Base-by-base conservation (phyloP, 2,329 filamentous ascomycete genomes). In the Aspergillus vadensis region DNA sequence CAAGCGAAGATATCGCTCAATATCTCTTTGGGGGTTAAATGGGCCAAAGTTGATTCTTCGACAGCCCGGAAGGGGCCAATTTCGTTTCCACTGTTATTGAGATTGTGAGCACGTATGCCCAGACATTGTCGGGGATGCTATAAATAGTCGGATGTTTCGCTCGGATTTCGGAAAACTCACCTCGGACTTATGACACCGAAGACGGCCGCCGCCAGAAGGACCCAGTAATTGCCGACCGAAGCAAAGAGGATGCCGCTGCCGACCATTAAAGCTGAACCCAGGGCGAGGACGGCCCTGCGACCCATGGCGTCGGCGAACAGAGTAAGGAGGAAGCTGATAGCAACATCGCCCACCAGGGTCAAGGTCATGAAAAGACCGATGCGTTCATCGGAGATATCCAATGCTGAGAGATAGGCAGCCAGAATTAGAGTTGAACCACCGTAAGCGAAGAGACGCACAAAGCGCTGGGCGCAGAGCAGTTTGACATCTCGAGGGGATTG, bases 31-130 rank as follows among this genome's bases (percentile, higher is more conserved):
- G 76, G 80, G 0, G 86, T 88, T 48, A 89, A 77, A 68, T 88
- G 85, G 5, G 86, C 84, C 7, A 89, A 70, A 36, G 84, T 85
- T 0, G 83, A 86, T 77, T 90, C 87, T 69, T 90, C 88, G 32
- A 90, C 85, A 3, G 85, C 85, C 39, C 87, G 79, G 65, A 90
- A 90, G 0, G 88, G 87, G 0, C 87, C 88, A 69, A 89, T 88
- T 65, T 90, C 88, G 15, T 85, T 83, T 6, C 87, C 87, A 66
- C 75, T 77, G 52, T 14, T 12, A 30, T 30, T 5, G n/a, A 49
- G 5, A 17, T 25, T 49, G 44, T 27, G 27, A 27, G 23, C 21
- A 6, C n/a, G n/a, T 12, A 19, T 48, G 21, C 21, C 19, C 12
- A 5, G 44, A 21, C 23, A 14, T 10, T 48, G 44, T 25, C 10